Conservation (phyloP, 257 asterid species). For the Apocynum venetum region DNA sequence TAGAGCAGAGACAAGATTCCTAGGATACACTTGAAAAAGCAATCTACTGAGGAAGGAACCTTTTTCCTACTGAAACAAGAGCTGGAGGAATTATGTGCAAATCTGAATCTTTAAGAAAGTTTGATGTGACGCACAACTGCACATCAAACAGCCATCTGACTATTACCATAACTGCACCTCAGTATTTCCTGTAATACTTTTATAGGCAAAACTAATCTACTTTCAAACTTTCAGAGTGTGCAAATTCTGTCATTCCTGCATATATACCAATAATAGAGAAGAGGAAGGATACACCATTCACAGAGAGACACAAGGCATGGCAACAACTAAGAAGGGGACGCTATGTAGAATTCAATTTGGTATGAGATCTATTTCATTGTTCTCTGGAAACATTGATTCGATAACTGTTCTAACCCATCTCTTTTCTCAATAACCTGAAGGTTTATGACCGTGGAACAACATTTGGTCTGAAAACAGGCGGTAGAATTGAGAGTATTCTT, state of each 20-base stretch:
- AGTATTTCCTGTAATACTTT: background rate
- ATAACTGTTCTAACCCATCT: conserved; percentile 13
- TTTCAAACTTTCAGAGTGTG: conserved; percentile 69
- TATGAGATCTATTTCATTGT: conserved; percentile 25
- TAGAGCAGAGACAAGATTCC: background rate
- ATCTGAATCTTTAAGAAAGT: background rate
- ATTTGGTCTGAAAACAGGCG: conserved; percentile 98
- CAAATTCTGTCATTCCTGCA: conserved; percentile 91
- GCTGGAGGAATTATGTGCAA: background rate
- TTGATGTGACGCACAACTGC: background rate
- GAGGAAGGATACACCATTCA: conserved; percentile 80
- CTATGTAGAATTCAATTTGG: conserved; percentile 94
- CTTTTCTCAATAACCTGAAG: conserved; percentile 30
- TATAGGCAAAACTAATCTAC: conserved; percentile 4
- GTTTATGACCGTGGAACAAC: conserved; percentile 99
- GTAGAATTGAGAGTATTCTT: conserved; percentile 97
- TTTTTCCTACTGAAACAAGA: background rate
- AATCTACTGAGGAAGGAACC: background rate
- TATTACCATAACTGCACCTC: background rate
- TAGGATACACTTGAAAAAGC: background rate
- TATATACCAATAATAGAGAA: conserved; percentile 79
- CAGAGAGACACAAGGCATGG: conserved; percentile 77
- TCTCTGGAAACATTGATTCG: background rate
- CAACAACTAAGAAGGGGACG: conserved; percentile 97
- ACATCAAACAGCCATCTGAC: background rate